Conservation (phyloP, 805 yeast genomes). For the Candida vaughaniae region DNA sequence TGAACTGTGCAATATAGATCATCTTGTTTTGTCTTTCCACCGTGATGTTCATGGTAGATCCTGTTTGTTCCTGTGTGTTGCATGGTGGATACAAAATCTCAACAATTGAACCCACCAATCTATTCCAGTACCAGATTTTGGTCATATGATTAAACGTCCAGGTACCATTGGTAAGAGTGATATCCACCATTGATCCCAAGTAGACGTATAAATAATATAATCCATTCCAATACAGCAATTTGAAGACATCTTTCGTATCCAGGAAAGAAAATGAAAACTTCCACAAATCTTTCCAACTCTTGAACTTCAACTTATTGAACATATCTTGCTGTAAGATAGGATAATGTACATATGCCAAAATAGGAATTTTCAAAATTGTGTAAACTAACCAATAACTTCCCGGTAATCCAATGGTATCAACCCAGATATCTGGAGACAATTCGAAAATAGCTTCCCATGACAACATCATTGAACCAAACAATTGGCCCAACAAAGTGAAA, state of each 20-base stretch:
- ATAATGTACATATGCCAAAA: constrained; percentile 88
- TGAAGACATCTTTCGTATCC: constrained; percentile 35
- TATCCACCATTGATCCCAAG: constrained; percentile 64
- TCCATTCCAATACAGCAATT: constrained; percentile 66
- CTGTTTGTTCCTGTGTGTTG: constrained; percentile 59
- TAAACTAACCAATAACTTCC: constrained; percentile 72
- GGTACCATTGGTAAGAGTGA: constrained; percentile 77
- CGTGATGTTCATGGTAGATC: constrained; percentile 1
- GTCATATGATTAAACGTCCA: constrained; percentile 86
- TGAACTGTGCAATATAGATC: constrained; percentile 82
- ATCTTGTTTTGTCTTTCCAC: constrained; percentile 34
- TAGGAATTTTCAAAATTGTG: constrained; percentile 62
- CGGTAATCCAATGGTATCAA: constrained; percentile 94
- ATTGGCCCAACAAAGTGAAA: constrained; percentile 84
- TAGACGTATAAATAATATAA: constrained; percentile 63
- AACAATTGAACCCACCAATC: constrained; percentile 20
- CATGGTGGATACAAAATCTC: constrained; percentile 85
- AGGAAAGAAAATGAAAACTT: constrained; percentile 16
- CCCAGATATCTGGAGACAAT: constrained; percentile 82
- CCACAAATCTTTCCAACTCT: constrained; percentile 16
- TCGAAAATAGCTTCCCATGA: constrained; percentile 67
- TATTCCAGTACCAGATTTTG: constrained; percentile 57
- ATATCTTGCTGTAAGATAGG: constrained; percentile 89
- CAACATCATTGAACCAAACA: constrained; percentile 71
- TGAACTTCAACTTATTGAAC: constrained; percentile 58